Percentiles rank a stretch among this genome's conserved stretches.
Evolutionary conservation across 2,329 filamentous ascomycete genomes (phyloP).

Genomic region (Stemphylium beticola): DNA sequence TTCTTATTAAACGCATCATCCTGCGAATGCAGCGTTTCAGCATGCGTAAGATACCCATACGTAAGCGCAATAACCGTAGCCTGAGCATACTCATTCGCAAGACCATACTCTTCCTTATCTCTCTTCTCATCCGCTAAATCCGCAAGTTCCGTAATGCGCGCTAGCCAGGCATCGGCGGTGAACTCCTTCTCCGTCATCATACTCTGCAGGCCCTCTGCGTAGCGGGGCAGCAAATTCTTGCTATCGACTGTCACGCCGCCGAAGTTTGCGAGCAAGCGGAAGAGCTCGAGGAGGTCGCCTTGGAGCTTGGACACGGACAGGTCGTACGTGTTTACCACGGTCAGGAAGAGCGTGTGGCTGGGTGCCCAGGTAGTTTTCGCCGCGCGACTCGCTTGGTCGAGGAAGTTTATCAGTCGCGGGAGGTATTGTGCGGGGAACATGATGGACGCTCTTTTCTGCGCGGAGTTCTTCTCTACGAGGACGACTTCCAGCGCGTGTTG

Average conservation of each 20-base stretch:
- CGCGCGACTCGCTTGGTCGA: slow-evolving; percentile 32
- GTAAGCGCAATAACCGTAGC: slow-evolving; percentile 38
- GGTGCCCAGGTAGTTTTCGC: slow-evolving; percentile 29
- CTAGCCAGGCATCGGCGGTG: slow-evolving; percentile 25
- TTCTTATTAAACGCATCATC: slow-evolving; percentile 24
- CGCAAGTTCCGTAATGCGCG: slow-evolving; percentile 21
- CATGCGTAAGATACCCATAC: slow-evolving; percentile 41
- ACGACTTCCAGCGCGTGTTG: slow-evolving; percentile 38
- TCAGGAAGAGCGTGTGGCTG: slow-evolving; percentile 28
- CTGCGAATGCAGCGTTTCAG: slow-evolving; percentile 35
- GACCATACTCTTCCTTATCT: slow-evolving; percentile 18
- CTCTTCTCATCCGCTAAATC: slow-evolving; percentile 29
- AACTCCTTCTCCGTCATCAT: slow-evolving; percentile 26
- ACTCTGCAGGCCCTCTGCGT: slow-evolving; percentile 28
- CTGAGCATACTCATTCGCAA: slow-evolving; percentile 32
- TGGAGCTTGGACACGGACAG: slow-evolving; percentile 35
- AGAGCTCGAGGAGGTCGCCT: slow-evolving; percentile 43
- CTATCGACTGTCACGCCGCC: slow-evolving; percentile 25
- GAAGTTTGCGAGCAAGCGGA: slow-evolving; percentile 34
- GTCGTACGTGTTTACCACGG: slow-evolving; percentile 32
- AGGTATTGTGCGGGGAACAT: slow-evolving; percentile 47
- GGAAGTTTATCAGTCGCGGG: slow-evolving; percentile 43
- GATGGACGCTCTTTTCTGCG: slow-evolving; percentile 32
- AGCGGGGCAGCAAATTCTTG: slow-evolving; percentile 31
- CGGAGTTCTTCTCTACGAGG: slow-evolving; percentile 38